Evolutionary conservation across 2,329 filamentous ascomycete genomes (phyloP).

Genomic region (Botrytis paeoniae): DNA sequence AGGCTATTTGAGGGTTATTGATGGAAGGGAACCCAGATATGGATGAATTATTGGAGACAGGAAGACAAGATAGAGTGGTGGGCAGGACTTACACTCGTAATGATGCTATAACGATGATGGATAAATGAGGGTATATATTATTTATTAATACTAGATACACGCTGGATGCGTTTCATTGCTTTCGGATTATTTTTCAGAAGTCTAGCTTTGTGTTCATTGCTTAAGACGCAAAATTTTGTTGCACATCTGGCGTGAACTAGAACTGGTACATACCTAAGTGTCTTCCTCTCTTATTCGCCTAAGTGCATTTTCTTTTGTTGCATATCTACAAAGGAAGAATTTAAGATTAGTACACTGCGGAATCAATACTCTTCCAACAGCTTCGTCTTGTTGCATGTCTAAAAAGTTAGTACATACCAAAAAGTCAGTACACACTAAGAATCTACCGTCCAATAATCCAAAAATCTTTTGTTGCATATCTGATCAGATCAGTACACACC

Average conservation of each 20-base stretch:
- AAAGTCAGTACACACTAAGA: no score
- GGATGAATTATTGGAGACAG: neutral
- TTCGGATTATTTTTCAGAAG: neutral
- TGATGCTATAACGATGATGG: neutral
- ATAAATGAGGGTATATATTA: neutral
- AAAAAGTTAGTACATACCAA: no score
- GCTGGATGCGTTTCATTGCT: neutral
- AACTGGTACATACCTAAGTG: neutral
- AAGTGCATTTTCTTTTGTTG: neutral
- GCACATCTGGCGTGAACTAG: neutral
- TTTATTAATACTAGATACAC: neutral
- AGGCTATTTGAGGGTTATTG: neutral
- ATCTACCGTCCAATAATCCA: no score
- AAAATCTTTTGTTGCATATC: no score
- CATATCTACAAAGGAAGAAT: neutral
- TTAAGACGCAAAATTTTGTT: neutral
- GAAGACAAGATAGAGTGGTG: neutral
- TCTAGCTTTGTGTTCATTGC: neutral
- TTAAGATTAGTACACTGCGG: neutral
- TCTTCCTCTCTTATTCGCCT: neutral
- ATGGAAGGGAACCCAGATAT: neutral
- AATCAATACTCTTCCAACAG: no score
- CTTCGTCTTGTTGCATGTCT: no score
- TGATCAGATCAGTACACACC: no score
- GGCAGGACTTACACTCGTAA: neutral